These are phyloP conservation scores for Thamnidium elegans DNA, from an alignment of 192 early-diverging fungal genomes.

Conservation along the genomic window DNA sequence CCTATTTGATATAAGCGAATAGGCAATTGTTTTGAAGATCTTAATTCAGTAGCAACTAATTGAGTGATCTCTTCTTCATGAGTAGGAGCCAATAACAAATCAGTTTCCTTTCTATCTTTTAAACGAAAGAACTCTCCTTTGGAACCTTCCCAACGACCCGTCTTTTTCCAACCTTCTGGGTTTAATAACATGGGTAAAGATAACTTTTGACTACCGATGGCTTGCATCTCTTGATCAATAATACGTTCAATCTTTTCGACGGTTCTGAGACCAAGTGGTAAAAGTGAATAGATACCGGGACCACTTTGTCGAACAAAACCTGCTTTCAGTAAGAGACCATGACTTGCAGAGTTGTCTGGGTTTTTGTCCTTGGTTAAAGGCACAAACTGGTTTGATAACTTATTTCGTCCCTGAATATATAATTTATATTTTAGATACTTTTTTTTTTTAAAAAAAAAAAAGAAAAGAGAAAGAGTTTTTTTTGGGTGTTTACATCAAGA, in stretches of 20 bases:
- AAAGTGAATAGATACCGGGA: constrained; percentile 76
- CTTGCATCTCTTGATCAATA: constrained; percentile 78
- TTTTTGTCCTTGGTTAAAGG: constrained; percentile 39
- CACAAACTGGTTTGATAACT: constrained; percentile 35
- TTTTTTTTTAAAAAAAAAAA: too few relatives aligned
- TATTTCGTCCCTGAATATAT: constrained; percentile 18
- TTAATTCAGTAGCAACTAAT: constrained; percentile 63
- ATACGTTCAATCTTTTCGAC: constrained; percentile 74
- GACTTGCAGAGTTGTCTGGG: constrained; percentile 35
- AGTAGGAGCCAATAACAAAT: constrained; percentile 77
- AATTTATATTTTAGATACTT: too few relatives aligned
- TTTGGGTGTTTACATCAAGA: too few relatives aligned
- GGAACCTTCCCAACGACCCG: constrained; percentile 74
- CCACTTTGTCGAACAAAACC: constrained; percentile 82
- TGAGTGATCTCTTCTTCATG: constrained; percentile 91
- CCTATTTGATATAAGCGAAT: constrained; percentile 87
- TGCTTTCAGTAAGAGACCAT: constrained; percentile 58
- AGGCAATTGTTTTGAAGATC: constrained; percentile 73
- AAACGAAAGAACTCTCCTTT: constrained; percentile 75
- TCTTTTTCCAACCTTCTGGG: constrained; percentile 72
- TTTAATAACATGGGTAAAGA: constrained; percentile 65
- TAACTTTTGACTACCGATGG: constrained; percentile 70
- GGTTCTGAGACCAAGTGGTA: constrained; percentile 79
- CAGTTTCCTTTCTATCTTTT: constrained; percentile 71
- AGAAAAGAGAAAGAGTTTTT: too few relatives aligned